Base-by-base conservation (phyloP, 2,329 filamentous ascomycete genomes). In the Nothophaeocryptopus gaeumannii region DNA sequence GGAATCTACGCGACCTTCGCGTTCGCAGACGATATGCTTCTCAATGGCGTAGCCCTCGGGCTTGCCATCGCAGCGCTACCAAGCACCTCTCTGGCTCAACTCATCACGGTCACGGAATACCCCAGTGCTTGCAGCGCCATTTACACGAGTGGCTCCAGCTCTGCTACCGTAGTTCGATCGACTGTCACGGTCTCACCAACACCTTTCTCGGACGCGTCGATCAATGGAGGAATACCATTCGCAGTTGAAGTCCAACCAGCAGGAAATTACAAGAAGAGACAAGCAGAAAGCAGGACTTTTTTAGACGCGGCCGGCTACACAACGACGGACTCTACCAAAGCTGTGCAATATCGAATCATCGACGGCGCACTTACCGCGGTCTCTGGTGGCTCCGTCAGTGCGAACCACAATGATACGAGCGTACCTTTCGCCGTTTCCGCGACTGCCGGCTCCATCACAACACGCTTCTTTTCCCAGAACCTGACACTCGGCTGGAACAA, bases 401-500 rank as follows among this genome's bases (percentile, higher is more conserved):
- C 63, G 4, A 43, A 63, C 8, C 15, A 41, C 7, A 55, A 55
- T 14, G 54, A 63, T 2, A 40, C 47, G 16, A 59, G 52, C 31
- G 48, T 63, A 31, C 51, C 62, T 8, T 68, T 70, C 30, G 60
- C 60, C 7, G 44, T 63, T 10, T 56, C 56, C 11, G 29, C 50
- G 10, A 54, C 48, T 3, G 35, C 58, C 9, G 56, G 56, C 5
- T 40, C 61, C 5, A 68, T 69, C 44, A 61, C 52, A 33, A 63
- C 59, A 1, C 57, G 44, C 3, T 70, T 70, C 47, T 52, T 46
- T 11, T 61, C 64, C 7, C 39, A 47, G 13, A 57, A 62, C 29
- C 56, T 62, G 11, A 49, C 50, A 31, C 50, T 70, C 14, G 54
- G 53, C 20, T 70, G 68, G 67, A 63, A 56, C 7, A 68, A 67